Conservation (phyloP, 352 stramenopile species). For the Phytophthora europaea region DNA sequence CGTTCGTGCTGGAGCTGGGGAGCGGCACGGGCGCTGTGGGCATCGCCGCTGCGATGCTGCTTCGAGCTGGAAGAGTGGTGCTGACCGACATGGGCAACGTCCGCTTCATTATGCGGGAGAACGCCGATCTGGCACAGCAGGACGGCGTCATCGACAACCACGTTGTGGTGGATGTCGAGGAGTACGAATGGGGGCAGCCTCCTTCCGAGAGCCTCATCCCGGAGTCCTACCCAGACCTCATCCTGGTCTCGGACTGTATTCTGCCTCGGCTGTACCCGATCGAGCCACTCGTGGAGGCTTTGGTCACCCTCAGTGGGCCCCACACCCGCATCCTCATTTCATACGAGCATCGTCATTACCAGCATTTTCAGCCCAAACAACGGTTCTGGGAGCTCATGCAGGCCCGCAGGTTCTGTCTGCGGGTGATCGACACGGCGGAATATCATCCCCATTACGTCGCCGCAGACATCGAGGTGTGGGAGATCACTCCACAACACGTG, state of each 20-base stretch:
- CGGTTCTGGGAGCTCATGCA: conserved; percentile 84
- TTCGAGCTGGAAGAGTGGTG: conserved; percentile 76
- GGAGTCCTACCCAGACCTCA: conserved; percentile 64
- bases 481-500: conserved; percentile 34
- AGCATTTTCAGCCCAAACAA: conserved; percentile 82
- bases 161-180: conserved; percentile 68
- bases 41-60: conserved; percentile 90
- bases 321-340: conserved; percentile 83
- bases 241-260: conserved; percentile 97
- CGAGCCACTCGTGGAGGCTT: conserved; percentile 92
- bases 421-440: conserved; percentile 55
- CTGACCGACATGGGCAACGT: conserved; percentile 93
- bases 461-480: conserved; percentile 93
- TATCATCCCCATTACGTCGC: conserved; percentile 83
- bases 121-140: conserved; percentile 67
- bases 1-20: conserved; percentile 91
- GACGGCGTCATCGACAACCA: conserved; percentile 33
- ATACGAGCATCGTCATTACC: conserved; percentile 90
- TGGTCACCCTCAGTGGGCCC: conserved; percentile 71
- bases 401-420: conserved; percentile 55
- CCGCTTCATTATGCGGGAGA: conserved; percentile 91
- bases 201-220: conserved; percentile 46
- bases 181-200: conserved; percentile 92
- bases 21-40: conserved; percentile 93
- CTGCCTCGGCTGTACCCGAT: conserved; percentile 97